Evolutionary conservation across 1,139 yeast genomes (phyloP).

Genomic region (Kodamaea sp.): DNA sequence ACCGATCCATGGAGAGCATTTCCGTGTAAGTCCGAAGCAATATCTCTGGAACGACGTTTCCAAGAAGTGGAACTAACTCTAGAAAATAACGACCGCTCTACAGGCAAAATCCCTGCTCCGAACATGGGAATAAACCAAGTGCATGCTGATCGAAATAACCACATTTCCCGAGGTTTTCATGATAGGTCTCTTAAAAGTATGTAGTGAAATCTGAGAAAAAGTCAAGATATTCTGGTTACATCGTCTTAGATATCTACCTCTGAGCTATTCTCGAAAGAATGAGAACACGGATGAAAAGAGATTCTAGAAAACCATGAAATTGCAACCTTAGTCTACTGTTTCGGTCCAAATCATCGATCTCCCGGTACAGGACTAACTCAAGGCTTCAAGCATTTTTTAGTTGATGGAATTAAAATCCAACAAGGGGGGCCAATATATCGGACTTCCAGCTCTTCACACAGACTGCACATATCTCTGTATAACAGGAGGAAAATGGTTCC

Average conservation of each 20-base stretch:
- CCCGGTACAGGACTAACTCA: too few relatives aligned
- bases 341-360: too few relatives aligned
- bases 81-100: conserved; percentile 44
- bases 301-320: too few relatives aligned
- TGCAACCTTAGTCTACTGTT: too few relatives aligned
- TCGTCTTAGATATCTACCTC: conserved; percentile 36
- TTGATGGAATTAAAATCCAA: too few relatives aligned
- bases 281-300: too few relatives aligned
- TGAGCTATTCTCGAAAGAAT: conserved; percentile 37
- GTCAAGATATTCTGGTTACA: conserved; percentile 27
- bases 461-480: too few relatives aligned
- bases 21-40: conserved; percentile 63
- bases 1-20: conserved; percentile 53
- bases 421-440: too few relatives aligned
- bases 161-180: conserved; percentile 47
- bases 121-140: conserved; percentile 49
- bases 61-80: conserved; percentile 37
- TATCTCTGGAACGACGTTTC: conserved; percentile 38
- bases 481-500: too few relatives aligned
- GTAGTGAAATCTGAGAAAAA: conserved; percentile 26
- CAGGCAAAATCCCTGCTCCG: conserved; percentile 40
- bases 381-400: too few relatives aligned
- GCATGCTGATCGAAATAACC: conserved; percentile 47
- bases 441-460: too few relatives aligned
- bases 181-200: conserved; percentile 52